Conservation (phyloP, 2,329 filamentous ascomycete genomes). For the Magnaporthiopsis poae region DNA sequence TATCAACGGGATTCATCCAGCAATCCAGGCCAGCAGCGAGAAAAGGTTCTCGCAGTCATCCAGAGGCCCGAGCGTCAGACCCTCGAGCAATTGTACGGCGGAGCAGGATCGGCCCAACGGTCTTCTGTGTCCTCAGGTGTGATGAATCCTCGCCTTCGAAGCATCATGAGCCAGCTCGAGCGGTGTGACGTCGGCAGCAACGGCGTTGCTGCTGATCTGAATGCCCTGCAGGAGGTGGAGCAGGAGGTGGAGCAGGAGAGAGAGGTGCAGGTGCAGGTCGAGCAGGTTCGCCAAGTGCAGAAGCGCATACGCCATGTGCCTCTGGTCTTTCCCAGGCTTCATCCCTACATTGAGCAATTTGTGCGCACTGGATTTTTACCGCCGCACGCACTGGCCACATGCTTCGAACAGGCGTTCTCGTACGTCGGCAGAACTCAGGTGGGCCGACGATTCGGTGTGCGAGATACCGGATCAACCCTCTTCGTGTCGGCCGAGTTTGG, state of each 20-base stretch:
- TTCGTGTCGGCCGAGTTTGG: conserved; percentile 38
- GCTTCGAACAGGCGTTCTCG: too few relatives aligned
- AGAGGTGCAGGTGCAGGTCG: conserved; percentile 51
- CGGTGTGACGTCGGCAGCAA: conserved; percentile 21
- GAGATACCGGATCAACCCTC: conserved; percentile 15
- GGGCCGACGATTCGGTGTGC: too few relatives aligned
- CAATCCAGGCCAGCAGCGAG: conserved; percentile 21
- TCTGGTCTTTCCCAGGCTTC: too few relatives aligned
- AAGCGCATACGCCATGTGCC: too few relatives aligned
- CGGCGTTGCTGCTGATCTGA: conserved; percentile 15
- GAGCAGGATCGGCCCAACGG: conserved; percentile 14
- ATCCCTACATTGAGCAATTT: too few relatives aligned
- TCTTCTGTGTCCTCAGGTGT: conserved; percentile 17
- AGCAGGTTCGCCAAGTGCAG: conserved; percentile 33
- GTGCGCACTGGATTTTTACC: too few relatives aligned
- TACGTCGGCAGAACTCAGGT: too few relatives aligned
- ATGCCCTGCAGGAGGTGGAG: conserved; percentile 49
- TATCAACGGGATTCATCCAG: conserved; percentile 29
- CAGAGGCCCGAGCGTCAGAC: conserved; percentile 46
- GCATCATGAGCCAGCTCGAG: conserved; percentile 7
- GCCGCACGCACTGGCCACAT: too few relatives aligned
- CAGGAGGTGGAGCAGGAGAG: conserved; percentile 52
- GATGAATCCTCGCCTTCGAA: conserved; percentile 11
- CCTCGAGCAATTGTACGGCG: conserved; percentile 46
- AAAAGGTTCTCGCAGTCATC: conserved; percentile 33